These are phyloP conservation scores for Rosellinia necatrix DNA, from an alignment of 2,329 filamentous ascomycete genomes.

Conservation along the genomic window DNA sequence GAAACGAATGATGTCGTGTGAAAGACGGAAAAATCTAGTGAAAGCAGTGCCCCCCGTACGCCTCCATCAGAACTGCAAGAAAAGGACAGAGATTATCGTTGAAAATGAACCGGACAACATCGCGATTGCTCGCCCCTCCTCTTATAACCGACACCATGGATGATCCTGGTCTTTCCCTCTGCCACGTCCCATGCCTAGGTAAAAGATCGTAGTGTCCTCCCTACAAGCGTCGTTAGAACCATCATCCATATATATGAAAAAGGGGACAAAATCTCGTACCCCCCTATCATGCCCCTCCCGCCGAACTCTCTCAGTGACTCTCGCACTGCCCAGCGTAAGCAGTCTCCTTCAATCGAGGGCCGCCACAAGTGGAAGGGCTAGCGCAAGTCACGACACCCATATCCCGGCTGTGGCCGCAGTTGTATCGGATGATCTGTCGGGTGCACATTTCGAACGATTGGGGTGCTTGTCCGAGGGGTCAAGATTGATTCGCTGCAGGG, in stretches of 20 bases:
- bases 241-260: background rate
- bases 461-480: background rate
- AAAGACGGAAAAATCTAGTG: conserved; percentile 12
- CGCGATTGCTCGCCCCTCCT: conserved; percentile 39
- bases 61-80: conserved; percentile 20
- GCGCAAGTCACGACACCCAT: conserved; percentile 22
- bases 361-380: conserved; percentile 18
- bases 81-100: conserved; percentile 21
- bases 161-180: conserved; percentile 18
- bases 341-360: conserved; percentile 5
- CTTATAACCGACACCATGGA: conserved; percentile 30
- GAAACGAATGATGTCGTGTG: conserved; percentile 8
- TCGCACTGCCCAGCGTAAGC: conserved; percentile 19
- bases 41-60: conserved; percentile 21
- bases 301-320: background rate
- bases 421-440: conserved; percentile 29
- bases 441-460: conserved; percentile 34
- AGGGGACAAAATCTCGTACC: conserved; percentile 1
- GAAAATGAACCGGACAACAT: conserved; percentile 25
- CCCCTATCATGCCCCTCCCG: background rate
- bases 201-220: conserved; percentile 8
- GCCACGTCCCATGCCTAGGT: background rate
- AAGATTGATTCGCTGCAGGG: background rate
- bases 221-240: conserved; percentile 7
- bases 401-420: conserved; percentile 29